Evolutionary conservation across 2,329 filamentous ascomycete species (phyloP), one percentile per base, ranked within the genome.

Genomic region (Ceratocystis huliohia): DNA sequence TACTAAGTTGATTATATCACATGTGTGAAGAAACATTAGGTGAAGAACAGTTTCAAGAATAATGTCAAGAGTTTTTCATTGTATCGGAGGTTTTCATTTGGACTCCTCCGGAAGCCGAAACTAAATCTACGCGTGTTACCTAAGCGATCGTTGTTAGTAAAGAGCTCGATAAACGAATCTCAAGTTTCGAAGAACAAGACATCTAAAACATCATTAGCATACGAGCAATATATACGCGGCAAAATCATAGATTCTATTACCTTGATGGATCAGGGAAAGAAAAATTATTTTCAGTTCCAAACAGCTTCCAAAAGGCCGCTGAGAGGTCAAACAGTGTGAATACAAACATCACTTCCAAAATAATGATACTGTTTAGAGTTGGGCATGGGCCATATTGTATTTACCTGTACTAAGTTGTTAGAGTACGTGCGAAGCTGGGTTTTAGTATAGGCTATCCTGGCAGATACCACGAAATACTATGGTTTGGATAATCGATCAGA

Each of bases 251-350:
- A 41, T 5, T 28, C 5, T 22, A 44, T 50, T 64, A 64, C 62
- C 62, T 30, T 66, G 37, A 65, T 62, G 61, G 64, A 68, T 69
- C 66, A 69, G 69, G 44, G 61, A 44, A 59, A 63, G 65, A 66
- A 66, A 50, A 70, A 73, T 15, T 77, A 72, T 81, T 79, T 82
- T 82, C 81, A 82, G 81, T 70, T 77, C 76, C 77, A 69, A 70
- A 76, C 71, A 68, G 57, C 64, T 72, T 25, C 62, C 61, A 56
- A 71, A 75, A 75, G 73, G 73, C 71, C 74, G 76, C 69, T 67
- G 71, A 50, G 69, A 71, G 73, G 78, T 83, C 81, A 82, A 81
- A 82, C 80, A 83, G 81, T 83, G 81, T 83, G 81, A 83, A 83
- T 83, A 82, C 66, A 67, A 70, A 62, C 78, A 73, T 72, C 72